Evolutionary conservation across 2,329 filamentous ascomycete species (phyloP), one percentile per base, ranked within the genome.

Genomic region (Epichloe sibirici): DNA sequence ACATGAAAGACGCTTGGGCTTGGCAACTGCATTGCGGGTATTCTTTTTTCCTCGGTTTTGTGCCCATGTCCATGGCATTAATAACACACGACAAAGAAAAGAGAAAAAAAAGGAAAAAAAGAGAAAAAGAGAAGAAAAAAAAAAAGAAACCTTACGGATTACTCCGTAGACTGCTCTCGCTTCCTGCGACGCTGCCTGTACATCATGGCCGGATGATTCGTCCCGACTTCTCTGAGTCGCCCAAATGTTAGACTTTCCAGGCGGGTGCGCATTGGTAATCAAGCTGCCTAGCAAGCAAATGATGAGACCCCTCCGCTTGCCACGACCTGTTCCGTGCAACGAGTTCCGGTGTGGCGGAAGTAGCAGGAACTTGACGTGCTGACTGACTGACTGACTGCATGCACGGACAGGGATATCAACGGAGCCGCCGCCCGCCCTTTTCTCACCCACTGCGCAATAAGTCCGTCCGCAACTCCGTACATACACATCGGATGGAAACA

Each of bases 331-430:
- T 21, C 17, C 17, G 17, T 21, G 17, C 42, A 45, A 45, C 49
- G 35, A 45, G 49, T 51, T 35, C 35, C 49, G 48, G 43, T 46
- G 49, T 51, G 49, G 49, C 49, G 25, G 49, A 42, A 46, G 43
- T 23, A 46, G 43, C 17, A 21, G 17, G 17, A 2, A 21, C 17
- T 21, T 21, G 17, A 21, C 17, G 17, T 21, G 17, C 17, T 21
- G 17, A 21, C 17, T 21, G 17, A 21, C 17, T 21, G 17, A 21
- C 2, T 21, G 42, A 31, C 42, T 34, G 31, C 31, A 8, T 45
- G 48, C 42, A 28, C 25, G 28, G 17, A 21, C 49, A 51, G 43
- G 43, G 49, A 51, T 51, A 51, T 51, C 25, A 12, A n/a, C 5
- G 23, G 25, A 25, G 31, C 31, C 13, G 7, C 31, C 12, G n/a